Evolutionary conservation across 2,329 filamentous ascomycete genomes (phyloP).

Genomic region (Orbilia oligospora): DNA sequence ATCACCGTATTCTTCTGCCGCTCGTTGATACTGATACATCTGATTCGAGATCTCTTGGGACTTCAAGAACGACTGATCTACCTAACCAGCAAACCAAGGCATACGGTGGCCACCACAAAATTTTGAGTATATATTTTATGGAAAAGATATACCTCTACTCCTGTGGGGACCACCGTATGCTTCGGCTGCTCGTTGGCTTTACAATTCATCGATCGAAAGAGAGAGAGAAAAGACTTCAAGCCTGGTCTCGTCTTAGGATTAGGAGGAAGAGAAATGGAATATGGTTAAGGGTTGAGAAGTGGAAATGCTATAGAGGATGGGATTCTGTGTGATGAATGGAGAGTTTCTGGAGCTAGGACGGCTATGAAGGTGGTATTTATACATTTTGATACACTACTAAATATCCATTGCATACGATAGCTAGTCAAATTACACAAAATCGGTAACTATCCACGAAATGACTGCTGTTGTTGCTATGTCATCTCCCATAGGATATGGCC

Average conservation of each 20-base stretch:
- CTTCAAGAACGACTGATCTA: not conserved
- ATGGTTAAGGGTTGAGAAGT: not conserved
- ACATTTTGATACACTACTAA: conserved; percentile 1
- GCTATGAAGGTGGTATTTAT: conserved; percentile 38
- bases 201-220: not conserved
- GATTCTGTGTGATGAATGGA: conserved; percentile 27
- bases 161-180: conserved; percentile 61
- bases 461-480: not conserved
- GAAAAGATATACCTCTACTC: conserved; percentile 61
- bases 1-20: conserved; percentile 61
- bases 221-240: not conserved
- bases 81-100: conserved; percentile 46
- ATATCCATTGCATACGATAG: not conserved
- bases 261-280: not conserved
- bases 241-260: too few relatives aligned
- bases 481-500: not conserved
- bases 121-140: conserved; percentile 57
- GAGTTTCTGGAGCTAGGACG: conserved; percentile 4
- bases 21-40: conserved; percentile 46
- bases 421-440: not conserved
- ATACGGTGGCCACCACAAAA: conserved; percentile 58
- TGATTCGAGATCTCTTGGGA: not conserved
- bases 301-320: conserved; percentile 6
- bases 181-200: conserved; percentile 36
- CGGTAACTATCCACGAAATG: not conserved